Percentiles rank a stretch among this genome's conserved stretches.
phyloP scores from a whole-genome alignment of 352 stramenopile genomes.

The Albugo laibachii region DNA sequence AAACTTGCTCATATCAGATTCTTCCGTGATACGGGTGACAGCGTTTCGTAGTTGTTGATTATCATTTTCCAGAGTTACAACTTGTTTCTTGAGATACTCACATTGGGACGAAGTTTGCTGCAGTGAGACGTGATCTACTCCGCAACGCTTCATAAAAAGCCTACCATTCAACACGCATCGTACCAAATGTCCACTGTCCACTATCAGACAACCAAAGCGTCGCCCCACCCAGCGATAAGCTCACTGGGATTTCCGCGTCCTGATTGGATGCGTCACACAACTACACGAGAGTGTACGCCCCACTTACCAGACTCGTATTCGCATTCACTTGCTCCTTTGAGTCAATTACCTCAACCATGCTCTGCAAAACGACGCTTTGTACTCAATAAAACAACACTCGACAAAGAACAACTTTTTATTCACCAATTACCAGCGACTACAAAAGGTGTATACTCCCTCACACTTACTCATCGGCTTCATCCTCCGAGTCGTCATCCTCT shows the following conservation, averaged over 20 bases:
- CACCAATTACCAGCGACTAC: too few species aligned
- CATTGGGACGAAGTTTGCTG: constrained; percentile 39
- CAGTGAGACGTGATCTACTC: constrained; percentile 1
- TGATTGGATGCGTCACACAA: not conserved
- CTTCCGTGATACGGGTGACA: constrained; percentile 36
- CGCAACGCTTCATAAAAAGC: constrained; percentile 1
- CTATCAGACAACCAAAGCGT: constrained; percentile 19
- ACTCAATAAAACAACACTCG: too few species aligned
- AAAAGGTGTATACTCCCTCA: too few species aligned
- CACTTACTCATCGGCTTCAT: too few species aligned
- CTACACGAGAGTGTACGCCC: too few species aligned
- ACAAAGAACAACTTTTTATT: too few species aligned
- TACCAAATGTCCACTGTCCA: constrained; percentile 53
- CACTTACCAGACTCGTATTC: too few species aligned
- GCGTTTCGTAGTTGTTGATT: constrained; percentile 37
- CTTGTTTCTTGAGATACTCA: constrained; percentile 19
- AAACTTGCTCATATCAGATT: constrained; percentile 79
- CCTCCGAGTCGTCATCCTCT: too few species aligned
- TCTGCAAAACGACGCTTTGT: too few species aligned
- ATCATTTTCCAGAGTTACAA: constrained; percentile 27
- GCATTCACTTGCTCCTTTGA: too few species aligned
- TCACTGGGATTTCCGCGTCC: constrained; percentile 32
- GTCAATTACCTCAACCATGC: too few species aligned
- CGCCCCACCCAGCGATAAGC: constrained; percentile 27
- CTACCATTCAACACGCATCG: not conserved